phyloP scores from a whole-genome alignment of 23 red algal genomes.

The Cyanidioschyzon merolae region DNA sequence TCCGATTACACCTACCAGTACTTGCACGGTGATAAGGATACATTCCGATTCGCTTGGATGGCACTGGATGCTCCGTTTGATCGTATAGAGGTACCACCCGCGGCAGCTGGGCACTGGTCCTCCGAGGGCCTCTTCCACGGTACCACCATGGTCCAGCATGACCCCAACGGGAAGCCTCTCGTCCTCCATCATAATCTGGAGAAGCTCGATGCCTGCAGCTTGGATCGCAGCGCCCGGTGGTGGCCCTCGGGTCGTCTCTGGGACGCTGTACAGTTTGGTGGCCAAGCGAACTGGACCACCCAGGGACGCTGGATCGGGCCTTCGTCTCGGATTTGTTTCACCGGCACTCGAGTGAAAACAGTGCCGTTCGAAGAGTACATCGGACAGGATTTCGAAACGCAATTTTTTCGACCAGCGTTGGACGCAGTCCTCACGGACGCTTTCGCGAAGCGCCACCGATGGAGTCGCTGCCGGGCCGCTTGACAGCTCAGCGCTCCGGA shows the following conservation, averaged over 20 bases:
- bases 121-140: background rate
- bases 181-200: constrained; percentile 9
- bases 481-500: no score
- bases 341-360: background rate
- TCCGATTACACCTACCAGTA: constrained; percentile 8
- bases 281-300: constrained; percentile 8
- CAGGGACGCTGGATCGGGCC: constrained; percentile 4
- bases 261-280: background rate
- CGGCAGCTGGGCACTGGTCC: background rate
- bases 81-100: background rate
- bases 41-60: constrained; percentile 9
- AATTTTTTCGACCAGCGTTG: background rate
- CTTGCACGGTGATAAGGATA: constrained; percentile 14
- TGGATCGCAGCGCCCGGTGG: background rate
- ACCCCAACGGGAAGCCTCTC: background rate
- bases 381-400: background rate
- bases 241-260: background rate
- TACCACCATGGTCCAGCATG: constrained; percentile 13
- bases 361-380: background rate
- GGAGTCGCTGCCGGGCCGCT: background rate
- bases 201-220: background rate
- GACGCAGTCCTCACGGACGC: background rate
- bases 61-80: background rate
- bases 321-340: background rate
- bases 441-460: background rate